Evolutionary conservation across 129 eudicot genomes (phyloP).

Genomic region (Ambrosia artemisiifolia): DNA sequence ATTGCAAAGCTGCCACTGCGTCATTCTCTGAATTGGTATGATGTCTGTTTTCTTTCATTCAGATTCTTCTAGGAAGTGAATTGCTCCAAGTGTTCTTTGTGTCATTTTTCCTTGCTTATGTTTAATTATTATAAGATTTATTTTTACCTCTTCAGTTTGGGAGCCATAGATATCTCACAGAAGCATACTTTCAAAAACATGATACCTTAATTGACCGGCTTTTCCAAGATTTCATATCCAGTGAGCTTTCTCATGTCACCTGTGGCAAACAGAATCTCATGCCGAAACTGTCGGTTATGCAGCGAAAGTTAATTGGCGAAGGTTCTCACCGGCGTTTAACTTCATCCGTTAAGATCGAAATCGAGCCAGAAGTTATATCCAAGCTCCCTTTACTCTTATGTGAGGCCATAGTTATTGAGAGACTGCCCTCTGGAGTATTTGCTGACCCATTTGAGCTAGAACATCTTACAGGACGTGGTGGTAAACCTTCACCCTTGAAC

Average conservation of each 20-base stretch:
- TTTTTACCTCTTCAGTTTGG: slow-evolving; percentile 20
- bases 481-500: slow-evolving; percentile 31
- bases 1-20: slow-evolving; percentile 24
- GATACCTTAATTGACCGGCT: slow-evolving; percentile 37
- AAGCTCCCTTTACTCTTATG: slow-evolving; percentile 41
- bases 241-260: slow-evolving; percentile 29
- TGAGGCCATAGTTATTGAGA: slow-evolving; percentile 62
- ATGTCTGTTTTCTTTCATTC: background rate
- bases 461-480: slow-evolving; percentile 70
- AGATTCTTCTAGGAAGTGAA: background rate
- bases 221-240: slow-evolving; percentile 40
- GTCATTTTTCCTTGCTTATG: background rate
- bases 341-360: slow-evolving; percentile 45
- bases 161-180: slow-evolving; percentile 46
- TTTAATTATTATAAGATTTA: background rate
- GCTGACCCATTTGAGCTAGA: slow-evolving; percentile 91
- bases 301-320: slow-evolving; percentile 56
- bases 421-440: slow-evolving; percentile 82
- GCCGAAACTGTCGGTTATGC: slow-evolving; percentile 35
- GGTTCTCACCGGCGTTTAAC: slow-evolving; percentile 79
- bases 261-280: slow-evolving; percentile 24
- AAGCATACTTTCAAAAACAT: slow-evolving; percentile 54
- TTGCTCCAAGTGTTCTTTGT: background rate
- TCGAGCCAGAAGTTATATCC: slow-evolving; percentile 35
- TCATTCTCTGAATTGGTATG: slow-evolving; percentile 23